A percentile compares a stretch with the other conserved stretches of the same genome.
Evolutionary conservation across 208 protist genomes (phyloP).

Genomic region (Leishmania martiniquensis): DNA sequence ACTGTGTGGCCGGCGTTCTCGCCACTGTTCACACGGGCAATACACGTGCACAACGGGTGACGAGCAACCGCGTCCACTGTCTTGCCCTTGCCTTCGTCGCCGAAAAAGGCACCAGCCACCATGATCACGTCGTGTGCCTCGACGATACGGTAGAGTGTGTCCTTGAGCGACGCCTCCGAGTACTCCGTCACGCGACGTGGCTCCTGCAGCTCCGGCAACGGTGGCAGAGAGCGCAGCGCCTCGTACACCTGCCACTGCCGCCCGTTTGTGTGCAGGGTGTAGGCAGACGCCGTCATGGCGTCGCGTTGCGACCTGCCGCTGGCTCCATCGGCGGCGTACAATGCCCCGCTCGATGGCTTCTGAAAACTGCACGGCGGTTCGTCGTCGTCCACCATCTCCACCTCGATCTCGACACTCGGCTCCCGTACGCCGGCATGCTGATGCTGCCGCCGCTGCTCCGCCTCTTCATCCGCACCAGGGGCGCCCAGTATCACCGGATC

Average conservation of each 20-base stretch:
- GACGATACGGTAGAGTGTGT: conserved; percentile 81
- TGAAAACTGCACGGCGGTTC: neutral
- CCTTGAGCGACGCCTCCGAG: conserved; percentile 63
- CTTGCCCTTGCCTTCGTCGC: conserved; percentile 94
- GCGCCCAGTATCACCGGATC: neutral
- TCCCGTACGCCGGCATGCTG: conserved; percentile 10
- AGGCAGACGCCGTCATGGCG: conserved; percentile 10
- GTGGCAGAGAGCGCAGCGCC: conserved; percentile 41
- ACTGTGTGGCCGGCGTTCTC: conserved; percentile 95
- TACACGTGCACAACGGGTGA: conserved; percentile 80
- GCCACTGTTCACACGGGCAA: conserved; percentile 92
- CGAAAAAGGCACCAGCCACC: conserved; percentile 92
- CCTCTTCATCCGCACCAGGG: neutral
- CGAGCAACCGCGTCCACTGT: conserved; percentile 89
- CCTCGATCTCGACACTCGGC: conserved; percentile 23
- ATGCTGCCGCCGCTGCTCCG: neutral
- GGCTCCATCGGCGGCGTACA: neutral
- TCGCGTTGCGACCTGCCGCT: conserved; percentile 7
- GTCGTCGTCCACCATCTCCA: conserved; percentile 19
- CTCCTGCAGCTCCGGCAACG: conserved; percentile 78
- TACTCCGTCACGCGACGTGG: conserved; percentile 61
- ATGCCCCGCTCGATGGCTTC: neutral
- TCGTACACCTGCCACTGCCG: conserved; percentile 66
- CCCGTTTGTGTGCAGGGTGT: conserved; percentile 55
- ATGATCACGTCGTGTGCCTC: conserved; percentile 87